Evolutionary conservation across 176 grass and related monocot genomes (phyloP), one percentile per base, ranked within the genome.

Genomic region (Coix lacrymajobi): DNA sequence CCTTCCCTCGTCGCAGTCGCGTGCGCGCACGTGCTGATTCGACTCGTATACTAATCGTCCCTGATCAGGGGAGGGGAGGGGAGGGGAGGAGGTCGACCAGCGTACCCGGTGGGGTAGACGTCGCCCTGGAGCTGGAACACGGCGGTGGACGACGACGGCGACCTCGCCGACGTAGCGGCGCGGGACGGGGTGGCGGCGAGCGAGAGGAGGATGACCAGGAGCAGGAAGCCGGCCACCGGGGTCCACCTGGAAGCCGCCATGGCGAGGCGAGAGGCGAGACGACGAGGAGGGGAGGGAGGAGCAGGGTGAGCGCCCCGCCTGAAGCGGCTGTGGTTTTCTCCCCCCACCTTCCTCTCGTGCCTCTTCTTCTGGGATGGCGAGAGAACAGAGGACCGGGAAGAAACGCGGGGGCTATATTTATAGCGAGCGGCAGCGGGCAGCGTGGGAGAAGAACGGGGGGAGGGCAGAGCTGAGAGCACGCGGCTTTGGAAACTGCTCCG

Each of bases 21-120:
- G 3, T n/a, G n/a, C 8, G 54, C 54, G 4, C 9, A 2, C 54
- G 54, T 60, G n/a, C 56, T 60, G n/a, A 12, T 26, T 60, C 22
- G 20, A 12, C n/a, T 26, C 10, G 1, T 19, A 36, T 4, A 58
- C 69, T 32, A 74, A 72, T 52, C 67, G 16, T 19, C 22, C 17
- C 1, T 31, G 73, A 73, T 29, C 37, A 71, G 54, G 54, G 22
- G 8, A 57, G 0, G 51, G 20, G 7, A 17, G 19, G 25, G 15
- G 11, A 30, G 16, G 52, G 3, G n/a, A 20, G 7, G 63, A 3
- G 7, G 16, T 29, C 5, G 16, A 26, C 0, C n/a, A 60, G 56
- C 63, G 62, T 73, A 96, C 96, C 93, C 91, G 71, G 64, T 52
- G 0, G 96, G 96, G 7, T 98, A 93, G 7, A 98, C 93, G 60